Conservation (phyloP, 441 rosid genomes). For the Euphorbia celastroides region DNA sequence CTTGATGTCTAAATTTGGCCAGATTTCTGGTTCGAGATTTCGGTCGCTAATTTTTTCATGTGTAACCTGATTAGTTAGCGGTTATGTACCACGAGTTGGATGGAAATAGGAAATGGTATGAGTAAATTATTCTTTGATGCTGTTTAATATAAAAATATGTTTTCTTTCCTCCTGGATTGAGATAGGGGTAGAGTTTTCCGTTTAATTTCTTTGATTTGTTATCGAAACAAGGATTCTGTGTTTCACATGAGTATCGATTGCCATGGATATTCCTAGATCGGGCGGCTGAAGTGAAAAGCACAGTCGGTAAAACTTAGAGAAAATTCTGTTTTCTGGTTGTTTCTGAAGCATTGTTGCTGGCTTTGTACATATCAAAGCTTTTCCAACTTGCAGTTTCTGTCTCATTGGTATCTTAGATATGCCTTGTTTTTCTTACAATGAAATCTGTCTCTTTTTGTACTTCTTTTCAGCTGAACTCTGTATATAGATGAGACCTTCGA, state of each 20-base stretch:
- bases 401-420: not conserved
- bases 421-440: not conserved
- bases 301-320: not conserved
- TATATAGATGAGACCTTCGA: not conserved
- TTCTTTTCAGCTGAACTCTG: not conserved
- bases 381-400: not conserved
- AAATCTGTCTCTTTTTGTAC: not conserved
- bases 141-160: not conserved
- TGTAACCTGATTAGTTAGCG: conserved; percentile 1
- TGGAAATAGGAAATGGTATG: conserved; percentile 6
- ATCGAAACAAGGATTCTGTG: not conserved
- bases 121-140: conserved; percentile 9
- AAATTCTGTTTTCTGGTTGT: not conserved
- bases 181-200: not conserved
- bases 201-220: not conserved
- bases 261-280: not conserved
- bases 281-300: conserved; percentile 6
- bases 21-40: conserved; percentile 18
- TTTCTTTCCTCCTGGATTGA: not conserved
- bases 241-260: not conserved
- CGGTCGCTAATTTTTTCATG: not conserved
- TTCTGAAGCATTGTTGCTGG: not conserved
- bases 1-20: conserved; percentile 40
- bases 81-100: not conserved
- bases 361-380: conserved; percentile 1